Evolutionary conservation across 1,284 basidiomycete genomes (phyloP).

Genomic region (Phlebopus sp.): DNA sequence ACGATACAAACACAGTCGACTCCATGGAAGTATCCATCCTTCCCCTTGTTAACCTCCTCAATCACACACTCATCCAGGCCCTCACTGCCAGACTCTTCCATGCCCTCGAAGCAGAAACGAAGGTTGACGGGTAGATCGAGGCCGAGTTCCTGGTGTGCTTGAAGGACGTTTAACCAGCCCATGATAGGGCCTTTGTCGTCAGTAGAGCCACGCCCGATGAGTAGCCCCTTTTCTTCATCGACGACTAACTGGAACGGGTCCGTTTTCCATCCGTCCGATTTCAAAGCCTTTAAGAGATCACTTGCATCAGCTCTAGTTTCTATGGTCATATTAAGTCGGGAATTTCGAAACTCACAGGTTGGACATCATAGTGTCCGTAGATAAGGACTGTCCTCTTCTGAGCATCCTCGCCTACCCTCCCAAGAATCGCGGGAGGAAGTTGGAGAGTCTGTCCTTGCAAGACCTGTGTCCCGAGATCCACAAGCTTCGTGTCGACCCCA

Average conservation of each 20-base stretch:
- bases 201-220: constrained; percentile 88
- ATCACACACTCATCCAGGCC: constrained; percentile 91
- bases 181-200: constrained; percentile 94
- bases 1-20: constrained; percentile 97
- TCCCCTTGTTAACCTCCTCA: constrained; percentile 68
- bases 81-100: constrained; percentile 96
- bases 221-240: constrained; percentile 63
- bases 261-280: constrained; percentile 88
- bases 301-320: neutral
- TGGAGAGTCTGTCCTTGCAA: constrained; percentile 79
- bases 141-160: constrained; percentile 77
- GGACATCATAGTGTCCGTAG: constrained; percentile 90
- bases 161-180: constrained; percentile 94
- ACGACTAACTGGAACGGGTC: constrained; percentile 85
- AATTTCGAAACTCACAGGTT: constrained; percentile 55
- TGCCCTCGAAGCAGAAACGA: constrained; percentile 94
- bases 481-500: constrained; percentile 72
- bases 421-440: constrained; percentile 88
- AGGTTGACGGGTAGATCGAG: constrained; percentile 91
- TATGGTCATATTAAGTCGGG: neutral
- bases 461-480: constrained; percentile 78
- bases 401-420: constrained; percentile 78
- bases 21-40: constrained; percentile 80
- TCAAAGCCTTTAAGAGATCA: constrained; percentile 45
- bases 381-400: constrained; percentile 90